Base-by-base conservation (phyloP, 2,329 filamentous ascomycete species). In the Chrysoporthe puriensis region DNA sequence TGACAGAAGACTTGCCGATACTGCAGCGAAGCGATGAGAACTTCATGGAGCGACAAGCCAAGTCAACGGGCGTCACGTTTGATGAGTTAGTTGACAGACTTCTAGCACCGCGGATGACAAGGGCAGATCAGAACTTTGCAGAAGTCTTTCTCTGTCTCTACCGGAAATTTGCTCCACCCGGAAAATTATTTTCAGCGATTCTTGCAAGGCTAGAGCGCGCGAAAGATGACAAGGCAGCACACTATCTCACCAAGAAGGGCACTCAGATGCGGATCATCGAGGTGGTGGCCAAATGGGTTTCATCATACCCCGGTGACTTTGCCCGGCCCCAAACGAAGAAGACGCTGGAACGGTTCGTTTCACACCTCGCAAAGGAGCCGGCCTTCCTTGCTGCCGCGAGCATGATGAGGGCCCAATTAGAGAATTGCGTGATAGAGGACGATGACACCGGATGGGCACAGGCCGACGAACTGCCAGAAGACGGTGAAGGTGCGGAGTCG, bases 381-480 rank as follows among this genome's bases (percentile, higher is more conserved):
- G 91, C 96, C 62, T 97, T 96, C 78, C 89, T 92, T 26, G 89
- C 92, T 21, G 93, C 94, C 3, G 92, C 93, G 3, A 90, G 92
- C 72, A 93, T 97, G 75, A 96, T 99, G 80, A 86, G 89, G 26
- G 85, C 86, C n/a, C 90, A 92, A 73, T 82, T 98, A 18, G 91
- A 94, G 58, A 84, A 85, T 62, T 84, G 83, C 67, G 90, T 94
- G 1, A 83, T 88, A 6, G 92, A 97, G 74, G 94, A 98, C 75
- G 96, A 98, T 74, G 95, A 99, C 76, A 91, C 91, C 0, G 90
- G 91, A 14, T 99, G 96, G 96, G 93, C 92, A n/a, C 92, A 90
- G 74, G 88, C 88, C 59, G 95, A 98, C 74, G 87, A 70, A 1
- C 58, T 59, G 1, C 54, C 43, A 4, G 88, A 32, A 83, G 88